These are phyloP conservation scores for Trichoderma cornu-damae DNA, from an alignment of 2,329 filamentous ascomycete species.

Conservation along the genomic window DNA sequence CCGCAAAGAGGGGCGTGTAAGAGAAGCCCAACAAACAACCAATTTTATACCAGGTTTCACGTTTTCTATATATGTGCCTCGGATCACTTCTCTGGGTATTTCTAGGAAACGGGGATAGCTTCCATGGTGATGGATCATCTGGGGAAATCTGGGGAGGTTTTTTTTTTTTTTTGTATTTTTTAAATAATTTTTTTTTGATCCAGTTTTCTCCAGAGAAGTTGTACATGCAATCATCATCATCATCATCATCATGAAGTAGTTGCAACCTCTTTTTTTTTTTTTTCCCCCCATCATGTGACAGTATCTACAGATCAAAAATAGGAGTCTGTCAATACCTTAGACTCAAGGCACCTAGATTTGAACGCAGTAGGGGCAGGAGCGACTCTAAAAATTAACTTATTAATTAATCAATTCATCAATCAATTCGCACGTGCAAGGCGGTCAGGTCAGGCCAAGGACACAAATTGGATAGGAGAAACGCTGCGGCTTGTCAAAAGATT, in stretches of 20 bases:
- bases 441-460: background rate
- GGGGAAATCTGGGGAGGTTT: constrained; percentile 6
- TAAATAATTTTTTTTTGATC: background rate
- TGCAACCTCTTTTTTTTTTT: too few relatives aligned
- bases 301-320: too few relatives aligned
- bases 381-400: too few relatives aligned
- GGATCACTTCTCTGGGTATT: constrained; percentile 15
- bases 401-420: background rate
- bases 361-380: background rate
- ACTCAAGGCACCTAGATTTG: too few relatives aligned
- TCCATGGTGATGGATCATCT: background rate
- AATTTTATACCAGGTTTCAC: constrained; percentile 8
- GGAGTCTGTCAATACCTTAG: too few relatives aligned
- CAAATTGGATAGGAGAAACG: background rate
- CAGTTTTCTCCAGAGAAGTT: background rate
- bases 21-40: background rate
- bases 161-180: background rate
- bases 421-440: constrained; percentile 6
- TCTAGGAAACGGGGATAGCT: background rate
- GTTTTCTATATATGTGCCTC: background rate
- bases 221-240: background rate
- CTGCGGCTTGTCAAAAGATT: background rate
- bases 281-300: too few relatives aligned
- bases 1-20: background rate
- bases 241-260: background rate